Evolutionary conservation across 345 rosid genomes (phyloP), one percentile per base, ranked within the genome.

Genomic region (Eutrema heterophyllum): DNA sequence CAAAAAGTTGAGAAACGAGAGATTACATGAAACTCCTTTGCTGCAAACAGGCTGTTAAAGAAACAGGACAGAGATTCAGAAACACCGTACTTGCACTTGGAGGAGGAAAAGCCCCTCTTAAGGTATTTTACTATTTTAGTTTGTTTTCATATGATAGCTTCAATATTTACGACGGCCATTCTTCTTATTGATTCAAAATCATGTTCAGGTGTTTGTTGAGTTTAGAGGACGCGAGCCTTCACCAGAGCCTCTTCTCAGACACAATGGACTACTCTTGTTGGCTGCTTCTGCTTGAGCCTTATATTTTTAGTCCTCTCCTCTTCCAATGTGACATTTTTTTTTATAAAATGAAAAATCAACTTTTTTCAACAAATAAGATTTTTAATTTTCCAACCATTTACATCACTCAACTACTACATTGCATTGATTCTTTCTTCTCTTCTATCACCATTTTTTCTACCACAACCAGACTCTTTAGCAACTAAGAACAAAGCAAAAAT

Each of bases 181-280:
- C 59, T 13, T 56, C 43, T 12, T 30, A 27, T 16, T 58, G 27
- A 30, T 56, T 45, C 46, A 33, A 68, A 41, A 15, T 14, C 13
- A 32, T 48, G 6, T 76, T 16, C 71, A 93, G 98, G 97, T 91
- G 27, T 93, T 93, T 72, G 87, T 93, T 38, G 84, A 84, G 78
- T 93, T 93, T 83, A 86, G 96, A 48, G 98, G 98, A 41, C 92
- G 93, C 0, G 96, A 89, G 70, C 98, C 97, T 75, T 90, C 97
- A 55, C 98, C 96, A 0, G 93, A 87, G 66, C 85, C 98, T 36
- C 82, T 93, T 54, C 96, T 93, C 32, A 82, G 93, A 73, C 98
- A 93, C 81, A 89, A 87, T 73, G 98, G 97, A 30, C 85, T n/a
- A n/a, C n/a, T 93, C 9, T 67, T 87, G 65, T 50, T 88, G 11